These are phyloP conservation scores for Thalassiosira oceanica DNA, from an alignment of 352 stramenopile genomes.

Conservation along the genomic window DNA sequence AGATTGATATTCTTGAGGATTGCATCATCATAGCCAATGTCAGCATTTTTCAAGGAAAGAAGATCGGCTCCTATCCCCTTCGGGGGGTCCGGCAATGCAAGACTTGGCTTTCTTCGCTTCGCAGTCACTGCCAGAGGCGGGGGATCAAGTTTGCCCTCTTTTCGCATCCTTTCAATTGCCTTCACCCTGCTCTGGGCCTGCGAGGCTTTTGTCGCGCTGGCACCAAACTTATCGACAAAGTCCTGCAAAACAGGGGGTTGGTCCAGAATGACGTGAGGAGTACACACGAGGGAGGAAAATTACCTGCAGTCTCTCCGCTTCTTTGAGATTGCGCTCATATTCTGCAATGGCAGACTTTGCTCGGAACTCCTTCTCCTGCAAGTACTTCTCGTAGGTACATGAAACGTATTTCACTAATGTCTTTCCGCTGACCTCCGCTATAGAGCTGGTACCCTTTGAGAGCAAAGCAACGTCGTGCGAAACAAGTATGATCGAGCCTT, in stretches of 20 bases:
- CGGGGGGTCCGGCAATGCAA: constrained; percentile 68
- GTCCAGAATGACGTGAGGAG: too few relatives aligned
- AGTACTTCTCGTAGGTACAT: constrained; percentile 80
- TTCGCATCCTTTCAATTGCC: constrained; percentile 80
- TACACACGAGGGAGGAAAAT: too few relatives aligned
- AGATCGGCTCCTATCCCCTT: constrained; percentile 70
- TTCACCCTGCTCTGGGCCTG: constrained; percentile 82
- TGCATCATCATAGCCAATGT: constrained; percentile 46
- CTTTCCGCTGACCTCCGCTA: constrained; percentile 73
- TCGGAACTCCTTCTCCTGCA: constrained; percentile 74
- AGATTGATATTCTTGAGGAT: constrained; percentile 89
- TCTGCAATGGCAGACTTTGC: constrained; percentile 63
- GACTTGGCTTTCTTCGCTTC: constrained; percentile 49
- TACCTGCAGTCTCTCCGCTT: constrained; percentile 69
- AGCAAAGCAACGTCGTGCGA: constrained; percentile 96
- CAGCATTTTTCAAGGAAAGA: constrained; percentile 50
- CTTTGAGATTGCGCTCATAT: constrained; percentile 79
- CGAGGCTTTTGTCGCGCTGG: constrained; percentile 81
- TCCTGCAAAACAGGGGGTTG: too few relatives aligned
- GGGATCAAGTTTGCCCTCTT: constrained; percentile 75
- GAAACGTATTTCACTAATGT: constrained; percentile 76
- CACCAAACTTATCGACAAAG: constrained; percentile 81
- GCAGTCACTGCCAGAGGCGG: constrained; percentile 54
- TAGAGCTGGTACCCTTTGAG: constrained; percentile 87
- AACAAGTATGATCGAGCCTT: constrained; percentile 94